Evolutionary conservation across 352 stramenopile species (phyloP).

Genomic region (Pilasporangium apinafurcum): DNA sequence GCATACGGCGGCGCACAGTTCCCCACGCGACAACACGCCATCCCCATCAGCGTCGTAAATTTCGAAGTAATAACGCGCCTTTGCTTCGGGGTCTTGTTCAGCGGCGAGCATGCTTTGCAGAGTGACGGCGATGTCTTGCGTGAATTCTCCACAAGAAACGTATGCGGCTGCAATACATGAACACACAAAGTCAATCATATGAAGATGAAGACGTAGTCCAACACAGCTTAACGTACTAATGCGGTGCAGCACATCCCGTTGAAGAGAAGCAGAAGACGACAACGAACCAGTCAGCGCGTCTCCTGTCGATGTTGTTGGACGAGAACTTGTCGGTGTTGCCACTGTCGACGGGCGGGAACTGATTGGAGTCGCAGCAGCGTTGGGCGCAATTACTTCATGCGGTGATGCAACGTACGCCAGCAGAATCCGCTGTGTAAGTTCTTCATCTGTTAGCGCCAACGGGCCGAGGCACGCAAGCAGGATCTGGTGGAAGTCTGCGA

Average conservation of each 20-base stretch:
- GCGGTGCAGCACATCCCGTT: no score
- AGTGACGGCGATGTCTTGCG: constrained; percentile 22
- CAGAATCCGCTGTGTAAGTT: constrained; percentile 13
- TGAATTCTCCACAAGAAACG: constrained; percentile 13
- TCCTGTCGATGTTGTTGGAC: no score
- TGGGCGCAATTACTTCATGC: neutral
- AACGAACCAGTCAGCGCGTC: neutral
- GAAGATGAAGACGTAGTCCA: no score
- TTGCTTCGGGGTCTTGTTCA: constrained; percentile 17
- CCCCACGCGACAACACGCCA: constrained; percentile 16
- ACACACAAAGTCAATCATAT: no score
- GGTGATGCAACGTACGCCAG: constrained; percentile 16
- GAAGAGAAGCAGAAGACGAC: no score
- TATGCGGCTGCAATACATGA: constrained; percentile 3
- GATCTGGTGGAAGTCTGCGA: constrained; percentile 10
- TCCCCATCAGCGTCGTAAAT: constrained; percentile 25
- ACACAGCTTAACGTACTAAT: no score
- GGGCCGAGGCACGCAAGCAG: constrained; percentile 7
- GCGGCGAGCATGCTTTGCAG: constrained; percentile 13
- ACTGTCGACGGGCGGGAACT: neutral
- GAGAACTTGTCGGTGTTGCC: no score
- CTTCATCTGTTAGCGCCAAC: constrained; percentile 8
- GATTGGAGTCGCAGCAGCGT: neutral
- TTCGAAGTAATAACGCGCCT: constrained; percentile 35
- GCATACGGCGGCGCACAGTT: constrained; percentile 26